Evolutionary conservation across 2,329 filamentous ascomycete species (phyloP).

Genomic region (Dryadomyces quercivorus): DNA sequence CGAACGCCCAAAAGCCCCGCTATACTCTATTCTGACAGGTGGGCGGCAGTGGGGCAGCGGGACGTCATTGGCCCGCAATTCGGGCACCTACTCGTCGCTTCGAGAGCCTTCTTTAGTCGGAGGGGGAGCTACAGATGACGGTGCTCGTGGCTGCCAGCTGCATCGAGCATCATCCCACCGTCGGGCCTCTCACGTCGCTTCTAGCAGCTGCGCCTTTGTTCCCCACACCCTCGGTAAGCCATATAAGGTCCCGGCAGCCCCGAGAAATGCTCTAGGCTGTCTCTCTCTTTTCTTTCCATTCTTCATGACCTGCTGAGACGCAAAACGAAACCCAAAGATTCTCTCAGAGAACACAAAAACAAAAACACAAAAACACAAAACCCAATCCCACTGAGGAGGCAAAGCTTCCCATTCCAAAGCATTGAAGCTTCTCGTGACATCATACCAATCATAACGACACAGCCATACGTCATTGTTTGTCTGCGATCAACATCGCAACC

Average conservation of each 20-base stretch:
- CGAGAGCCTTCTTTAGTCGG: constrained; percentile 8
- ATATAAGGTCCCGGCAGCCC: not conserved
- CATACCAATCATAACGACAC: not conserved
- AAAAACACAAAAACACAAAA: too few relatives aligned
- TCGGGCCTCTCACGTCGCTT: not conserved
- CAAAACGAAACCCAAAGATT: not conserved
- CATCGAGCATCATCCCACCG: constrained; percentile 1
- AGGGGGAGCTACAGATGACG: not conserved
- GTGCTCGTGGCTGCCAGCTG: not conserved
- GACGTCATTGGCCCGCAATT: not conserved
- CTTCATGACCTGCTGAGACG: not conserved
- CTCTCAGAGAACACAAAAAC: not conserved
- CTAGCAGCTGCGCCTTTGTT: not conserved
- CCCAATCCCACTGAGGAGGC: too few relatives aligned
- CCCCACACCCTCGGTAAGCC: not conserved
- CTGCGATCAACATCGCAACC: not conserved
- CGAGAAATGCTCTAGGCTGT: not conserved
- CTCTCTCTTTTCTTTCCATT: not conserved
- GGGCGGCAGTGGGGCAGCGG: not conserved
- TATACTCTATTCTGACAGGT: not conserved
- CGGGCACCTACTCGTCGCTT: constrained; percentile 1
- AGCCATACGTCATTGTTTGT: not conserved
- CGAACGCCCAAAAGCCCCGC: not conserved
- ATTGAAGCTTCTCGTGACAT: not conserved
- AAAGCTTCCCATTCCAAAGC: too few relatives aligned